Evolutionary conservation across 192 early-diverging fungal genomes (phyloP).

Genomic region (Podila epicladia): DNA sequence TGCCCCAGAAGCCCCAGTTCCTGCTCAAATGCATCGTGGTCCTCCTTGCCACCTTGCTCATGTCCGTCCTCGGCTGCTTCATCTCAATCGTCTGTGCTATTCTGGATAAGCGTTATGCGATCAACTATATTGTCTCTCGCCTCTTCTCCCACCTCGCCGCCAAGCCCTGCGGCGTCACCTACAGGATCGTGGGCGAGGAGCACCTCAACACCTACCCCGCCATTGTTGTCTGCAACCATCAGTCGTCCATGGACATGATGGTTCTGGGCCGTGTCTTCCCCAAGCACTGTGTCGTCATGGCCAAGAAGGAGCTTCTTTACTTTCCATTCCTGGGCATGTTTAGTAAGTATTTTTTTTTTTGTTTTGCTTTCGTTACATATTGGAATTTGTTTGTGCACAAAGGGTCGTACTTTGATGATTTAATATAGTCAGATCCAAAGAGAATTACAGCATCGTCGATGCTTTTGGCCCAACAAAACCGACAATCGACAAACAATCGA

Average conservation of each 20-base stretch:
- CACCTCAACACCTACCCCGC: slow-evolving; percentile 69
- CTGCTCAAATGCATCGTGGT: slow-evolving; percentile 39
- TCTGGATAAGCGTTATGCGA: slow-evolving; percentile 61
- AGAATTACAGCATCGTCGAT: too few relatives aligned
- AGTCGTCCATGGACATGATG: slow-evolving; percentile 81
- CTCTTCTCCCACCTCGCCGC: slow-evolving; percentile 61
- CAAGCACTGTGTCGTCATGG: slow-evolving; percentile 70
- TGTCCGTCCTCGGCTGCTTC: slow-evolving; percentile 57
- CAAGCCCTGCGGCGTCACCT: slow-evolving; percentile 65
- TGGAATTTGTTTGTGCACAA: background rate
- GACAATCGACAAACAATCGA: too few relatives aligned
- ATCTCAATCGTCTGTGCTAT: slow-evolving; percentile 65
- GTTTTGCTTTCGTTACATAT: background rate
- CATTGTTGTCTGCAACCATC: slow-evolving; percentile 86
- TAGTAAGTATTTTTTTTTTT: slow-evolving; percentile 59
- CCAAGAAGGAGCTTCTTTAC: slow-evolving; percentile 76
- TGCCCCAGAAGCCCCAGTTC: slow-evolving; percentile 45
- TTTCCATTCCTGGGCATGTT: slow-evolving; percentile 82
- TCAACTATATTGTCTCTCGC: slow-evolving; percentile 72
- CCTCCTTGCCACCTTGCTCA: slow-evolving; percentile 48
- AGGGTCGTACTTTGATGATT: background rate
- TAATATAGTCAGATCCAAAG: too few relatives aligned
- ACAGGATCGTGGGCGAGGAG: slow-evolving; percentile 69
- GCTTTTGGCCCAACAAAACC: too few relatives aligned
- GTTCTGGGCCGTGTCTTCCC: slow-evolving; percentile 75